phyloP scores from a whole-genome alignment of 164 flowering plant genomes.

The Piper longum region DNA sequence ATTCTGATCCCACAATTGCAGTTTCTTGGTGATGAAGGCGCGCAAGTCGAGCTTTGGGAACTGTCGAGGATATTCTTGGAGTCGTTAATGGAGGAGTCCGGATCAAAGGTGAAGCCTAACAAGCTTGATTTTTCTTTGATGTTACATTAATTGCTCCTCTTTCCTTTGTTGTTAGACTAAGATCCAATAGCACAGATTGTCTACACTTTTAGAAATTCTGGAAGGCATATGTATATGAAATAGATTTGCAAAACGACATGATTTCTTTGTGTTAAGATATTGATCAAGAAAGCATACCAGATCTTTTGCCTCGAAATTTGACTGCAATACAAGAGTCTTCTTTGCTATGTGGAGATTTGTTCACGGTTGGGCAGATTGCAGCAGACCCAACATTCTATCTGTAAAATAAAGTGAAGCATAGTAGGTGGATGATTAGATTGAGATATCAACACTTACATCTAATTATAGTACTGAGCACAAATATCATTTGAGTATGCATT shows the following conservation, averaged over 20 bases:
- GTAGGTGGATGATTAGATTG: not conserved
- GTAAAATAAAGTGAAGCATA: not conserved
- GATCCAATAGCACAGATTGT: too few species aligned
- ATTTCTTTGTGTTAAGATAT: too few species aligned
- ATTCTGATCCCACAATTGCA: constrained; percentile 88
- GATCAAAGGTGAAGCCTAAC: constrained; percentile 44
- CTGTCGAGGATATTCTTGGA: constrained; percentile 76
- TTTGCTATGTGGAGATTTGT: too few species aligned
- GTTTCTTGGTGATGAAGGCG: constrained; percentile 97
- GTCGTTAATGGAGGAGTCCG: constrained; percentile 68
- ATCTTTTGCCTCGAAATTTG: too few species aligned
- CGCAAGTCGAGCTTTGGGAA: constrained; percentile 95
- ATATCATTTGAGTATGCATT: not conserved
- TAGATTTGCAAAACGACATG: too few species aligned
- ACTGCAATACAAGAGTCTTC: too few species aligned
- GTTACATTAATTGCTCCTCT: not conserved
- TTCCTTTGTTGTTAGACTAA: not conserved
- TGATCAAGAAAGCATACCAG: too few species aligned
- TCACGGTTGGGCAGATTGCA: not conserved
- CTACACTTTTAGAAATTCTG: too few species aligned
- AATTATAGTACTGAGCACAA: not conserved
- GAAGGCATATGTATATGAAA: too few species aligned
- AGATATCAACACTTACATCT: not conserved
- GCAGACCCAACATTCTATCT: not conserved
- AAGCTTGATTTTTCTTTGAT: not conserved